Base-by-base conservation (phyloP, 371 early-diverging fungal genomes). In the Mucor indicus region DNA sequence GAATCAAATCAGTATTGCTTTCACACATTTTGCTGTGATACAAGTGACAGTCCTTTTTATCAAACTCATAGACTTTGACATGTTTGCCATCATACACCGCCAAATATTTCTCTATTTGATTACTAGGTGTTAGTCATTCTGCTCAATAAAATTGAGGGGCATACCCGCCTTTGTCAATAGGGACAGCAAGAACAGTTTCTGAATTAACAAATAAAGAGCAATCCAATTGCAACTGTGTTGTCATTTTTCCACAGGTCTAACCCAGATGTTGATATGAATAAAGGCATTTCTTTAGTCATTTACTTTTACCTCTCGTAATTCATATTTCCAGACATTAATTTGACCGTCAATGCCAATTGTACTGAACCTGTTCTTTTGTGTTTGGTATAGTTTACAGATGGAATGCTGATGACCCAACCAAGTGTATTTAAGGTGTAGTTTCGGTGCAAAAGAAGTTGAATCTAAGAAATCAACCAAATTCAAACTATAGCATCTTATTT, bases 381-480 rank as follows among this genome's bases (percentile, higher is more conserved):
- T 79, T 62, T 61, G 76, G 44, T 56, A 60, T 4, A 70, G 44
- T 5, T 45, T 45, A 2, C 30, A 55, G 10, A 83, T 81, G 0
- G 76, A 48, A 32, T 64, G 61, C 20, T 75, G 80, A 52, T 86
- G 89, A 0, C 86, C 89, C 6, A 76, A 54, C 89, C 89, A 91
- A 1, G 81, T 76, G 44, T 82, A 79, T 41, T 79, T 69, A 6
- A 86, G 52, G 16, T 76, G 62, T 4, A 91, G 60, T 31, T 75
- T 75, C 4, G 88, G 76, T 19, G 72, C 58, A 32, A 79, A 77
- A 54, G 79, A 75, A 0, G 80, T 70, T 1, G 75, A 69, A 35
- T 86, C 87, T 38, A 91, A 81, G 32, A 91, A 85, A 53, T 91
- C 90, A 45, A 89, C 79, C 32, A 91, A 61, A 46, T 87, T 84